Evolutionary conservation across 1,139 yeast species (phyloP).

Genomic region (Blastobotrys aristatus): DNA sequence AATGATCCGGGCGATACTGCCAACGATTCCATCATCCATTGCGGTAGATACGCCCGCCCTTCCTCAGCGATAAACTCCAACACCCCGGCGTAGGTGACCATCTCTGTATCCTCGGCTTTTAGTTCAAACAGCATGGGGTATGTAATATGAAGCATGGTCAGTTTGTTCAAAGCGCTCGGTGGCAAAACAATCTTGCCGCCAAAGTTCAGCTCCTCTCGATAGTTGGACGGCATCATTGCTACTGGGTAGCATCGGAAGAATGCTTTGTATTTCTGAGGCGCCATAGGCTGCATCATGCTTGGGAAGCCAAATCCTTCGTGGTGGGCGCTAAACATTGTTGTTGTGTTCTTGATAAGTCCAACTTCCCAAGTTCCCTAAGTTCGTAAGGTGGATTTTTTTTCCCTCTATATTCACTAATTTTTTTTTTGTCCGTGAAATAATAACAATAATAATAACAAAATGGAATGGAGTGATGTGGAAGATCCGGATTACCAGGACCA

Average conservation of each 20-base stretch:
- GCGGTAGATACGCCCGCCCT: slow-evolving; percentile 90
- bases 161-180: slow-evolving; percentile 82
- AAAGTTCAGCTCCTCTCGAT: slow-evolving; percentile 74
- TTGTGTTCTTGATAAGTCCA: background rate
- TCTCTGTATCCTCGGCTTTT: slow-evolving; percentile 55
- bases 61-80: slow-evolving; percentile 96
- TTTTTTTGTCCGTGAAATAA: no score
- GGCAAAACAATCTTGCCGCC: slow-evolving; percentile 98
- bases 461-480: slow-evolving; percentile 7
- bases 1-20: slow-evolving; percentile 72
- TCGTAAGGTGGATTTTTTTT: background rate
- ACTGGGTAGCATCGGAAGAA: slow-evolving; percentile 90
- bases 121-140: slow-evolving; percentile 94
- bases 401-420: background rate
- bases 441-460: slow-evolving; percentile 1
- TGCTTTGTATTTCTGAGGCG: slow-evolving; percentile 52
- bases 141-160: slow-evolving; percentile 82
- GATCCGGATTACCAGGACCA: slow-evolving; percentile 10
- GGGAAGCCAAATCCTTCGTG: slow-evolving; percentile 12
- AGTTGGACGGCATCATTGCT: slow-evolving; percentile 79
- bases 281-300: slow-evolving; percentile 1
- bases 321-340: slow-evolving; percentile 14
- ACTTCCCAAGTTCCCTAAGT: background rate
- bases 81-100: slow-evolving; percentile 84
- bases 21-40: slow-evolving; percentile 92